Evolutionary conservation across 176 grass and related monocot species (phyloP).

Genomic region (Aegilops tauschii): DNA sequence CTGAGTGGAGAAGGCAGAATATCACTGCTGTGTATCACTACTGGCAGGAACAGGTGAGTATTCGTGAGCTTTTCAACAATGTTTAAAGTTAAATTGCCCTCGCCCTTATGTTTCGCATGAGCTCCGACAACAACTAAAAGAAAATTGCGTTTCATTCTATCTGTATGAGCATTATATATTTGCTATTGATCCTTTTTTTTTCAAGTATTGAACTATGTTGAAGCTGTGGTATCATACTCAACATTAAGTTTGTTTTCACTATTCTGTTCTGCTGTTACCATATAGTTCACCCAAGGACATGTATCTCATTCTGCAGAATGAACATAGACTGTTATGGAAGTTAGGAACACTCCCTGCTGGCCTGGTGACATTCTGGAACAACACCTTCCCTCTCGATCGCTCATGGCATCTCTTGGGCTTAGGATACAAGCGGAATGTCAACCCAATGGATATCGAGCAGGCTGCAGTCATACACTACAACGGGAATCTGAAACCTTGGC

Average conservation of each 20-base stretch:
- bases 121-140: background rate
- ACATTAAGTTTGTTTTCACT: background rate
- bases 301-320: slow-evolving; percentile 47
- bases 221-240: background rate
- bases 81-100: background rate
- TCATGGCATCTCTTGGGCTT: slow-evolving; percentile 79
- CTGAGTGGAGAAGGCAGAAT: slow-evolving; percentile 84
- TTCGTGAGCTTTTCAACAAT: background rate
- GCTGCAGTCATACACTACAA: slow-evolving; percentile 80
- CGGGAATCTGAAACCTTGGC: slow-evolving; percentile 87
- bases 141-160: background rate
- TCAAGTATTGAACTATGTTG: background rate
- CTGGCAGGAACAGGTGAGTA: slow-evolving; percentile 71
- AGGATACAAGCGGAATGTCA: slow-evolving; percentile 66
- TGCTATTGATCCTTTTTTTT: background rate
- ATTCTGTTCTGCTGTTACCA: background rate
- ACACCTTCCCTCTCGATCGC: slow-evolving; percentile 50
- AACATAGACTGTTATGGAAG: slow-evolving; percentile 63
- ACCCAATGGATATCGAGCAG: slow-evolving; percentile 45
- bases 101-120: background rate
- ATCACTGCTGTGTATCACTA: slow-evolving; percentile 75
- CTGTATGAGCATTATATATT: background rate
- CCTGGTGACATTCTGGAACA: slow-evolving; percentile 78
- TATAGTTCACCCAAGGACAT: background rate
- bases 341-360: slow-evolving; percentile 71